Evolutionary conservation across 169 alveolate genomes (phyloP).

Genomic region (Plasmodium chabaudi): DNA sequence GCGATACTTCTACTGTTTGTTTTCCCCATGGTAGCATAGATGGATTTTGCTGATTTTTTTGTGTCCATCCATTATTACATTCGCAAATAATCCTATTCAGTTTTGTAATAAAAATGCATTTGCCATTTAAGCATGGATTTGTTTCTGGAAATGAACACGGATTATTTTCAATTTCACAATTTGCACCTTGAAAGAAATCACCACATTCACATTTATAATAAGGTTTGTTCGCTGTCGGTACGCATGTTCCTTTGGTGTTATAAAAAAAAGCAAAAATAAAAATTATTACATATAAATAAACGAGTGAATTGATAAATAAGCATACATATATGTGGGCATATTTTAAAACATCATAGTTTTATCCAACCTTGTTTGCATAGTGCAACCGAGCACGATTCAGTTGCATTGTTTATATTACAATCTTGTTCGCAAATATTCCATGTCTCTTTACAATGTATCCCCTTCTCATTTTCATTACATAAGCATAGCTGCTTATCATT

Average conservation of each 20-base stretch:
- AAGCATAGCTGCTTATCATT: conserved; percentile 42
- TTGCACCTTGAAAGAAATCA: conserved; percentile 82
- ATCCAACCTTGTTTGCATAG: conserved; percentile 48
- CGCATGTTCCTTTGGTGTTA: conserved; percentile 76
- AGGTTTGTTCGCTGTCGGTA: conserved; percentile 76
- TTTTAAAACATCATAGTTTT: neutral
- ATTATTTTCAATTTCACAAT: conserved; percentile 86
- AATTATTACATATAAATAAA: neutral
- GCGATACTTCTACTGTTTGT: conserved; percentile 79
- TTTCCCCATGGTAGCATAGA: conserved; percentile 83
- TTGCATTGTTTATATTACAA: conserved; percentile 37
- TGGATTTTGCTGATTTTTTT: conserved; percentile 75
- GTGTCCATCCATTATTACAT: conserved; percentile 86
- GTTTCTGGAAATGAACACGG: conserved; percentile 83
- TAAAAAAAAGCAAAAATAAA: neutral
- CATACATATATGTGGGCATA: neutral
- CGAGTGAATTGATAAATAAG: neutral
- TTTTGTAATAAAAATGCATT: conserved; percentile 81
- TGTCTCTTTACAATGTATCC: conserved; percentile 44
- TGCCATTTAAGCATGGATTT: conserved; percentile 85
- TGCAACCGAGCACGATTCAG: conserved; percentile 47
- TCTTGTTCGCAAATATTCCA: conserved; percentile 74
- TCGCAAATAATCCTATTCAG: conserved; percentile 83
- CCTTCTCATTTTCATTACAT: conserved; percentile 70
- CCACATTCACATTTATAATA: conserved; percentile 86